Evolutionary conservation across 768 basidiomycete genomes (phyloP).

Genomic region (Leccinum incarnatum): DNA sequence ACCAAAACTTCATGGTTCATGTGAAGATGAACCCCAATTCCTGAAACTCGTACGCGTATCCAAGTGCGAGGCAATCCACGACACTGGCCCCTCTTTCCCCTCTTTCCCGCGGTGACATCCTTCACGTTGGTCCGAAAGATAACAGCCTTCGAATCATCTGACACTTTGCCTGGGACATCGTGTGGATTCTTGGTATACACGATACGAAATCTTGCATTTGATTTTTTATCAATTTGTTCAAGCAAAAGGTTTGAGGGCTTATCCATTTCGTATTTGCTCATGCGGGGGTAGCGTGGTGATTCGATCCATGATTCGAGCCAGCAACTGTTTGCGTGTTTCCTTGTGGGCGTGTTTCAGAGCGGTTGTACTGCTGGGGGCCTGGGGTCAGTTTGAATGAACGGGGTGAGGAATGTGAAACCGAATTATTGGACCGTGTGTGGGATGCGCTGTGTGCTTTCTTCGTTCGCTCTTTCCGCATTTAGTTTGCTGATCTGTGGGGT

Average conservation of each 20-base stretch:
- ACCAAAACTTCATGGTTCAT: not conserved
- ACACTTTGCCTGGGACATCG: not conserved
- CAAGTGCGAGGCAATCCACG: not conserved
- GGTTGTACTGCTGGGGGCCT: not conserved
- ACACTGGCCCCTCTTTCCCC: not conserved
- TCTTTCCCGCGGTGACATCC: not conserved
- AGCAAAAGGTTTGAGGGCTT: not conserved
- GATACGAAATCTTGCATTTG: not conserved
- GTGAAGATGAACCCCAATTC: not conserved
- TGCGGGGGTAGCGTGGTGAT: not conserved
- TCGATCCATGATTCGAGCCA: not conserved
- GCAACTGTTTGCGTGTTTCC: not conserved
- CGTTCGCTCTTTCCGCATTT: conserved; percentile 2
- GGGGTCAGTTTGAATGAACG: not conserved
- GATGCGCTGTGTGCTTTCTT: not conserved
- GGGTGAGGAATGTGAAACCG: not conserved
- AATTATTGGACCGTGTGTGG: not conserved
- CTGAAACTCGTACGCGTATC: not conserved
- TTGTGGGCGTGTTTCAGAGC: not conserved
- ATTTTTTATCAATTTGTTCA: not conserved
- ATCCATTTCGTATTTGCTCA: not conserved
- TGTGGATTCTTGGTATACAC: not conserved
- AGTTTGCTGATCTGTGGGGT: conserved; percentile 4
- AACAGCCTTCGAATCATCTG: conserved; percentile 13
- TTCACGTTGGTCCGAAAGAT: conserved; percentile 4